phyloP scores from a whole-genome alignment of 148 eudicot genomes.

The Nepenthes mirabilis region DNA sequence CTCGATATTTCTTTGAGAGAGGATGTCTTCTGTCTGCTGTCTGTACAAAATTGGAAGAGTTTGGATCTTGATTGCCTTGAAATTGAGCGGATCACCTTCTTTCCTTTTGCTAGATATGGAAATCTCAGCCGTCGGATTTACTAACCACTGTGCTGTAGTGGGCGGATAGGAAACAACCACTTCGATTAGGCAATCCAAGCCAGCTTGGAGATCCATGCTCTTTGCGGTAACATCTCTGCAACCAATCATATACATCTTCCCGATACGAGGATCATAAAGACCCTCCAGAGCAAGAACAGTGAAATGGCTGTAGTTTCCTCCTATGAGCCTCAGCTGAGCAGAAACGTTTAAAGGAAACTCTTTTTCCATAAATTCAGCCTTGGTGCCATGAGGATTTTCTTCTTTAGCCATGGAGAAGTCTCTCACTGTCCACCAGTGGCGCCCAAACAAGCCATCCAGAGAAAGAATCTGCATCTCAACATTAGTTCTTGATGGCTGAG shows the following conservation, averaged over 20 bases:
- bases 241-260: constrained; percentile 77
- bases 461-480: constrained; percentile 55
- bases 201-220: constrained; percentile 54
- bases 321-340: constrained; percentile 38
- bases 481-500: constrained; percentile 23
- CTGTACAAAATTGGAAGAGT: constrained; percentile 63
- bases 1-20: constrained; percentile 60
- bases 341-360: constrained; percentile 74
- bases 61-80: constrained; percentile 44
- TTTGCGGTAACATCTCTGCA: constrained; percentile 77
- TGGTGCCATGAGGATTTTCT: constrained; percentile 24
- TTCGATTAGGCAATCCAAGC: constrained; percentile 67
- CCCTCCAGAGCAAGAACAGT: constrained; percentile 71
- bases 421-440: constrained; percentile 23
- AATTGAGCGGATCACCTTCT: constrained; percentile 74
- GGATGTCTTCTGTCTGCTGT: constrained; percentile 61
- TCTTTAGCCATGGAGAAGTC: constrained; percentile 15
- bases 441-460: constrained; percentile 61
- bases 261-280: constrained; percentile 57
- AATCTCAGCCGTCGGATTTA: constrained; percentile 53
- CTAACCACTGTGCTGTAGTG: constrained; percentile 65
- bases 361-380: constrained; percentile 39
- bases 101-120: constrained; percentile 60
- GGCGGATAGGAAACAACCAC: constrained; percentile 70
- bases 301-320: constrained; percentile 23